These are phyloP conservation scores for Lachnum nothofagi DNA, from an alignment of 2,329 filamentous ascomycete species.

Conservation along the genomic window DNA sequence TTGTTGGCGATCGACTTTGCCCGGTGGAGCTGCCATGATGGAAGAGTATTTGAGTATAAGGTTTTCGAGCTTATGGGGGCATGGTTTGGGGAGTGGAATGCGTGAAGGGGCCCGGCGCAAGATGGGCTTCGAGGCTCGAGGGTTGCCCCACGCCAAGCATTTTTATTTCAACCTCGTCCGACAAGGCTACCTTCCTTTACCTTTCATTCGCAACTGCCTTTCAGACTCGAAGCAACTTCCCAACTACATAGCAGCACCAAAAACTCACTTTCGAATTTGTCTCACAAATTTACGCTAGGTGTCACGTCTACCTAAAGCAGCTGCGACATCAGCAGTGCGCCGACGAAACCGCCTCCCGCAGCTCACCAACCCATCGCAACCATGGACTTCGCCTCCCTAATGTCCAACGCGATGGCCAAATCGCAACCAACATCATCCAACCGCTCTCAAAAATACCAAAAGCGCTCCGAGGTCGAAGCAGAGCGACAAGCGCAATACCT, in stretches of 20 bases:
- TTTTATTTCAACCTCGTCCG: no score
- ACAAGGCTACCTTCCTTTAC: no score
- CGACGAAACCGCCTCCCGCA: background rate
- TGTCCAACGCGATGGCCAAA: conserved; percentile 89
- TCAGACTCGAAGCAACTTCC: no score
- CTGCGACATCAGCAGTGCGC: no score
- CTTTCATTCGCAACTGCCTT: no score
- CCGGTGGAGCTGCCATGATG: conserved; percentile 32
- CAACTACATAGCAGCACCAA: no score
- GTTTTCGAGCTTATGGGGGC: conserved; percentile 7
- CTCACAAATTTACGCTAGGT: no score
- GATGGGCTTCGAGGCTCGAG: background rate
- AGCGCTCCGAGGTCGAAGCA: conserved; percentile 80
- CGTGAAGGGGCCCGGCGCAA: conserved; percentile 16
- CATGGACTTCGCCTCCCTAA: conserved; percentile 95
- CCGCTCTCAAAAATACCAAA: conserved; percentile 69
- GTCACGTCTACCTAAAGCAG: no score
- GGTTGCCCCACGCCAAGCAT: no score
- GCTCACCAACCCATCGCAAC: conserved; percentile 23
- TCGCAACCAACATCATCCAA: conserved; percentile 25
- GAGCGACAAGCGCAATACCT: conserved; percentile 74
- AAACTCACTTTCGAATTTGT: no score
- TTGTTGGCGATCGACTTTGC: conserved; percentile 59
- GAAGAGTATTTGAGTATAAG: conserved; percentile 13
- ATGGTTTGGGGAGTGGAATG: conserved; percentile 10